These are phyloP conservation scores for Kwoniella dejecticola DNA, from an alignment of 768 basidiomycete genomes.

Conservation along the genomic window DNA sequence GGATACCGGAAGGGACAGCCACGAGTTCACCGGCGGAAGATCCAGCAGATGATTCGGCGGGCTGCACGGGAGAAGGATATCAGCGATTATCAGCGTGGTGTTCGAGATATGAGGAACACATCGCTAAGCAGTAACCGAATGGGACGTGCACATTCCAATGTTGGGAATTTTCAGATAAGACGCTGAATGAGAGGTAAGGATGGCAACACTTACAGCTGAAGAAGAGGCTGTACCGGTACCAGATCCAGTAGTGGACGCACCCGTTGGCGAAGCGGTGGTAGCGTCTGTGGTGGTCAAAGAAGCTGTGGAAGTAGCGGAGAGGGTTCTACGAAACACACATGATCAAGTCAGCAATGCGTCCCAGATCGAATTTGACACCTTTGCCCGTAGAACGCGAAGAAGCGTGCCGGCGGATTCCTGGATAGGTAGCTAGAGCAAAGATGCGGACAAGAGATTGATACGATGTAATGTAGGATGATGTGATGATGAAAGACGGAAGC, in stretches of 20 bases:
- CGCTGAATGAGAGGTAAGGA: not conserved
- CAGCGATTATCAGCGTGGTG: not conserved
- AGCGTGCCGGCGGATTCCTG: too few relatives aligned
- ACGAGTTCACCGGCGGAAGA: conserved; percentile 1
- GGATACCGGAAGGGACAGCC: not conserved
- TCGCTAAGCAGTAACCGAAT: too few relatives aligned
- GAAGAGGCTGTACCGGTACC: not conserved
- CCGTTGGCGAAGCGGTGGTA: conserved; percentile 19
- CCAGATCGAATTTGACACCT: not conserved
- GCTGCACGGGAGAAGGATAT: not conserved
- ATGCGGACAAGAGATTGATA: too few relatives aligned
- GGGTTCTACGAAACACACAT: not conserved
- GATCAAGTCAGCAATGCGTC: not conserved
- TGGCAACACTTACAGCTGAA: conserved; percentile 12
- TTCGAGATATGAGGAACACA: too few relatives aligned
- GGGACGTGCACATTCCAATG: too few relatives aligned
- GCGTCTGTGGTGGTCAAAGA: conserved; percentile 19
- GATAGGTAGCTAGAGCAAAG: too few relatives aligned
- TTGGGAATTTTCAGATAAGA: too few relatives aligned
- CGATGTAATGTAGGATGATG: too few relatives aligned
- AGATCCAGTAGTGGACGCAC: conserved; percentile 7
- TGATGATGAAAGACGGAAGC: too few relatives aligned
- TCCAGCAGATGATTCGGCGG: not conserved
- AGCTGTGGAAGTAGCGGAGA: conserved; percentile 11
- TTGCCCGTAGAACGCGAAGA: too few relatives aligned